These are phyloP conservation scores for Populus hybrid DNA, from an alignment of 441 rosid species.

Conservation along the genomic window DNA sequence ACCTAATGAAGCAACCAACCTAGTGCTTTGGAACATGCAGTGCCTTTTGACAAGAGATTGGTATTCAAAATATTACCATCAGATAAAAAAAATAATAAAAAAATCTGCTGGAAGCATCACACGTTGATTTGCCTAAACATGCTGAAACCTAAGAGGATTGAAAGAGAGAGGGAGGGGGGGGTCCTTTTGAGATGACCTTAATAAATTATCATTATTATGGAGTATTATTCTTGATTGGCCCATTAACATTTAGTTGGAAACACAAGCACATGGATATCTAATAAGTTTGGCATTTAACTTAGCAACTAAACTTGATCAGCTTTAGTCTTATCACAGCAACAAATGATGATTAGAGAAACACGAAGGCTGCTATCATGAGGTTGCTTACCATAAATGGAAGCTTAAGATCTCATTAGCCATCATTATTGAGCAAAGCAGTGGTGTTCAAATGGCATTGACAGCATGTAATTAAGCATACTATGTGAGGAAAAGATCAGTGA, in stretches of 20 bases:
- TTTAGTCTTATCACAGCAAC: slow-evolving; percentile 28
- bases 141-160: slow-evolving; percentile 2
- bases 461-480: not conserved
- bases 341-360: slow-evolving; percentile 24
- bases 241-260: slow-evolving; percentile 28
- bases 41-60: not conserved
- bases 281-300: slow-evolving; percentile 31
- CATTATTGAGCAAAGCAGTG: slow-evolving; percentile 12
- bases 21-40: not conserved
- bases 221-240: slow-evolving; percentile 26
- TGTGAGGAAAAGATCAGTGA: not conserved
- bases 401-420: slow-evolving; percentile 34
- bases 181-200: slow-evolving; percentile 23
- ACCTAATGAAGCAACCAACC: not conserved
- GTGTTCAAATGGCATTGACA: not conserved
- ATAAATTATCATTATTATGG: slow-evolving; percentile 12
- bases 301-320: slow-evolving; percentile 18
- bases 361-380: slow-evolving; percentile 17
- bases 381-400: slow-evolving; percentile 30
- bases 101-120: slow-evolving; percentile 21
- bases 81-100: not conserved
- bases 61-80: not conserved
- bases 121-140: slow-evolving; percentile 11
- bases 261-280: slow-evolving; percentile 43
- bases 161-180: not conserved